These are phyloP conservation scores for Clonostachys rosea DNA, from an alignment of 2,329 filamentous ascomycete genomes.

Conservation along the genomic window DNA sequence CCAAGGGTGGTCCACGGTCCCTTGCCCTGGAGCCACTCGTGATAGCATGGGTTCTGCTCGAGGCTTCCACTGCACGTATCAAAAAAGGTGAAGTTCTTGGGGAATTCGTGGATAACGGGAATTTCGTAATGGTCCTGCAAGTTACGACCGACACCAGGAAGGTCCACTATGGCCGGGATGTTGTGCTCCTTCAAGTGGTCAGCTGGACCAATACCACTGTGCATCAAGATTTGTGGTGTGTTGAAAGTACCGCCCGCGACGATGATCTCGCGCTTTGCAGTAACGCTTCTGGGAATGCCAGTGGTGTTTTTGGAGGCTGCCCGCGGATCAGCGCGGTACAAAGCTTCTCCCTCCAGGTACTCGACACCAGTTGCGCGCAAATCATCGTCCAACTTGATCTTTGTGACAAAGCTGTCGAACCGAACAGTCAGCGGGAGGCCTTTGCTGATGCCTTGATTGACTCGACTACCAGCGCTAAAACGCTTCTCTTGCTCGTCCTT, in stretches of 20 bases:
- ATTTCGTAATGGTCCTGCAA: slow-evolving; percentile 19
- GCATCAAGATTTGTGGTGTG: slow-evolving; percentile 39
- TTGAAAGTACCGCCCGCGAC: slow-evolving; percentile 41
- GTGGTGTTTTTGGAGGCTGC: slow-evolving; percentile 12
- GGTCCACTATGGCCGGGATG: slow-evolving; percentile 48
- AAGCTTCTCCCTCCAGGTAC: slow-evolving; percentile 28
- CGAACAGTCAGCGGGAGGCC: slow-evolving; percentile 10
- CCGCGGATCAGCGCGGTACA: slow-evolving; percentile 38
- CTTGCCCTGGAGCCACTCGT: slow-evolving; percentile 4
- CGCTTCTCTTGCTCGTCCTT: slow-evolving; percentile 45
- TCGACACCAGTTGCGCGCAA: slow-evolving; percentile 36
- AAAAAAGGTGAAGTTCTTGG: slow-evolving; percentile 21
- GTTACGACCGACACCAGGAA: slow-evolving; percentile 58
- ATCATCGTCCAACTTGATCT: slow-evolving; percentile 24
- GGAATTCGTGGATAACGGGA: slow-evolving; percentile 22
- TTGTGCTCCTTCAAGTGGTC: slow-evolving; percentile 28
- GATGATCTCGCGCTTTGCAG: slow-evolving; percentile 38
- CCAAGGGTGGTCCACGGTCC: slow-evolving; percentile 18
- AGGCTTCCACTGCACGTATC: slow-evolving; percentile 8
- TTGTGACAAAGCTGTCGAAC: slow-evolving; percentile 22
- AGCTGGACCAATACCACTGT: slow-evolving; percentile 36
- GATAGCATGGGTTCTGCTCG: slow-evolving; percentile 6
- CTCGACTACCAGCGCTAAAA: slow-evolving; percentile 49
- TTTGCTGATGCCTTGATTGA: slow-evolving; percentile 26
- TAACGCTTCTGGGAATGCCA: slow-evolving; percentile 13